Evolutionary conservation across 2,329 filamentous ascomycete species (phyloP), one percentile per base, ranked within the genome.

Genomic region (Beauveria rudraprayagi): DNA sequence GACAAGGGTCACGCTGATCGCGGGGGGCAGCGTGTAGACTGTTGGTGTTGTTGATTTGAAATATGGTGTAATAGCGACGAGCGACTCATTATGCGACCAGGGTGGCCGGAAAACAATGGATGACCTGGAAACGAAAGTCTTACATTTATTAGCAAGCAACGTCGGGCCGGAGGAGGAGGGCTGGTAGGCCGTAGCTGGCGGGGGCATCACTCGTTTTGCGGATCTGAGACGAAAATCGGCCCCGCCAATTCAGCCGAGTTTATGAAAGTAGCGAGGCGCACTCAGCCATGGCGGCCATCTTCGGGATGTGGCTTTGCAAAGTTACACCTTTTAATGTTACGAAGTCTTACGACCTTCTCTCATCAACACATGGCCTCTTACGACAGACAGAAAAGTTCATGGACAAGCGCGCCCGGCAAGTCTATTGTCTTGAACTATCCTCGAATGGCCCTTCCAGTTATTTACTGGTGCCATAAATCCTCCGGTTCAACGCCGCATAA

Each of bases 391-490:
- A 22, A 17, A 24, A 1, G 30, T 44, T 61, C 7, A 57, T 48
- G 60, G 54, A 57, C 60, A 61, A 61, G 60, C 60, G 47, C 46
- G 41, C 11, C 28, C 41, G 40, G 47, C 60, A 47, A 53, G 60
- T 61, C 54, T 57, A 61, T 61, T 61, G 54, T 56, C 41, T 58
- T 53, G 3, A 58, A 44, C 54, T 61, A 53, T 61, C 60, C 48
- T 55, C 51, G 24, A 48, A 61, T 22, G 58, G 58, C 58, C 58
- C 47, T 10, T 17, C 54, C 41, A 61, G 40, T 54, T 41, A 37
- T 16, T 28, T 26, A 47, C 48, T 48, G 47, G 54, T 41, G 28
- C 60, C 54, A 53, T 48, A 22, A 6, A 28, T 47, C 37, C 19
- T 56, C 54, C 28, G 17, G 19, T 43, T 47, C 44, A 46, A 48